These are phyloP conservation scores for Cicer cuneatum DNA, from an alignment of 306 rosid genomes.

Conservation along the genomic window DNA sequence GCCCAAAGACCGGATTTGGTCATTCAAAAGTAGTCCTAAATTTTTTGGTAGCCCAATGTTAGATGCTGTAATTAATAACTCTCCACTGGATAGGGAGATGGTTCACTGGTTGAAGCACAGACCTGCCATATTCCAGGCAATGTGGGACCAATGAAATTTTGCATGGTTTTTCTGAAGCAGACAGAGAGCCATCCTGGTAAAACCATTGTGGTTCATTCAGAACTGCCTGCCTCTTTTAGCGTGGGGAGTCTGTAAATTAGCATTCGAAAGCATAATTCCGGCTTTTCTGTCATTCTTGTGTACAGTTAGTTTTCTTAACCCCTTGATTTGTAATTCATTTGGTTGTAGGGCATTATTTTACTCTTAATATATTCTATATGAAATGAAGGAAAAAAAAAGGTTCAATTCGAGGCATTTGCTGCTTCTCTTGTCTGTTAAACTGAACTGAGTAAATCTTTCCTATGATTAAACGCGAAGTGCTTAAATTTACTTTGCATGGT, in stretches of 20 bases:
- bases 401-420: constrained; percentile 33
- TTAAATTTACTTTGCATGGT: constrained; percentile 18
- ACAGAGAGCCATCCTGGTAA: constrained; percentile 48
- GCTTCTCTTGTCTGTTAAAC: constrained; percentile 30
- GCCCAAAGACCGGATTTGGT: constrained; percentile 98
- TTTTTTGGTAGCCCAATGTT: constrained; percentile 94
- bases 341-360: constrained; percentile 61
- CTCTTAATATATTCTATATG: constrained; percentile 50
- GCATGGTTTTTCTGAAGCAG: constrained; percentile 54
- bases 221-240: constrained; percentile 70
- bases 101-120: constrained; percentile 97
- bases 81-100: constrained; percentile 82
- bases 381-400: constrained; percentile 32
- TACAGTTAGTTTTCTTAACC: constrained; percentile 74
- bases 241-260: constrained; percentile 64
- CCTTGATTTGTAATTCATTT: constrained; percentile 67
- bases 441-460: constrained; percentile 6
- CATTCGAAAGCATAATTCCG: constrained; percentile 54
- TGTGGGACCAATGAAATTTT: constrained; percentile 85
- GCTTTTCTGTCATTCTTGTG: constrained; percentile 67
- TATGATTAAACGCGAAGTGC: not conserved
- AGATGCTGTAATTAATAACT: constrained; percentile 66
- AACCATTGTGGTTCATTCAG: constrained; percentile 56
- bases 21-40: constrained; percentile 71
- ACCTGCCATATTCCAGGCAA: constrained; percentile 79